phyloP scores from a whole-genome alignment of 73 alveolate genomes.

The Urostyla sp. region DNA sequence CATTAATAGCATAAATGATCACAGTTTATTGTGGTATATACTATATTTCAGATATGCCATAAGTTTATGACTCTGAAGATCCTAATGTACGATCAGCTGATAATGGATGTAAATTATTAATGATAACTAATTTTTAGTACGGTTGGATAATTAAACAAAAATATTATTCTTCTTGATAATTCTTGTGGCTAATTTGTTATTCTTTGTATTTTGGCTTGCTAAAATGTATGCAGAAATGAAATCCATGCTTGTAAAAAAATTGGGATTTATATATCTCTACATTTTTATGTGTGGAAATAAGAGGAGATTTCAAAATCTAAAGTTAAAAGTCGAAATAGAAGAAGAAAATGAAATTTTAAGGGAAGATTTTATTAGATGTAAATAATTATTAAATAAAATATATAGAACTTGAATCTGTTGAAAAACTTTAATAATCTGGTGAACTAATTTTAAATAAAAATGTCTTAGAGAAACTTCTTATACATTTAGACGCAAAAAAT shows the following conservation, averaged over 20 bases:
- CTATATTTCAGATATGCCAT: slow-evolving; percentile 43
- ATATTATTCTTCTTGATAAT: not conserved
- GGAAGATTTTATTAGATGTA: too few relatives aligned
- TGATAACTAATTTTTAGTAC: not conserved
- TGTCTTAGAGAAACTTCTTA: not conserved
- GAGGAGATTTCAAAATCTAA: not conserved
- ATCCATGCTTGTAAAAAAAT: slow-evolving; percentile 1
- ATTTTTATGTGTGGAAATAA: slow-evolving; percentile 36
- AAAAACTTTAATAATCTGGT: not conserved
- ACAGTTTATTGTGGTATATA: slow-evolving; percentile 57
- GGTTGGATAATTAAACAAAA: not conserved
- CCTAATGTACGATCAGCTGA: not conserved
- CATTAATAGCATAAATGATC: not conserved
- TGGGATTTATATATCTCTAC: not conserved
- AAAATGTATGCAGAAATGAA: slow-evolving; percentile 2
- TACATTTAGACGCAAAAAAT: not conserved
- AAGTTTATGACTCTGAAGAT: slow-evolving; percentile 8
- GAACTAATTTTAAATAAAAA: not conserved
- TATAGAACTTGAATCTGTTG: not conserved
- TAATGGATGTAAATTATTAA: not conserved
- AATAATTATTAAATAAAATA: too few relatives aligned
- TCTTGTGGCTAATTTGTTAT: not conserved
- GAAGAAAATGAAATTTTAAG: slow-evolving; percentile 30
- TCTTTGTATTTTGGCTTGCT: not conserved
- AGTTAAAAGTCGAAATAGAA: not conserved